These are phyloP conservation scores for Cladophialophora psammophila DNA, from an alignment of 2,329 filamentous ascomycete genomes.

Conservation along the genomic window DNA sequence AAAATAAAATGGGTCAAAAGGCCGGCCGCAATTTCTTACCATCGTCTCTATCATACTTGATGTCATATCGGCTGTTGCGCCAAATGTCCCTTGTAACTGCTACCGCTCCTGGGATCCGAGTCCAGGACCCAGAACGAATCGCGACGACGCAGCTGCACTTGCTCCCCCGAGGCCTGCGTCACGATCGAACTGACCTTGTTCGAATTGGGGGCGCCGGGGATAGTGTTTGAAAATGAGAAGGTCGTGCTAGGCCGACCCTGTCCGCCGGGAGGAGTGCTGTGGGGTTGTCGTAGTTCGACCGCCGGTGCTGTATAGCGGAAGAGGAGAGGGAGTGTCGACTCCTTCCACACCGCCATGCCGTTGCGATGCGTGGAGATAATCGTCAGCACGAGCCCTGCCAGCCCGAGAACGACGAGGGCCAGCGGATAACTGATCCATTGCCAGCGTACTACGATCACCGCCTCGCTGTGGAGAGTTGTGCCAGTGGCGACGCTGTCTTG, in stretches of 20 bases:
- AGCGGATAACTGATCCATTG: conserved; percentile 24
- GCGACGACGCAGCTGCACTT: conserved; percentile 16
- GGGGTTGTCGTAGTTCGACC: background rate
- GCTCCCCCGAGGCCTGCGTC: conserved; percentile 18
- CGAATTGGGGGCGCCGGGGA: conserved; percentile 3
- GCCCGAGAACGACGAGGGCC: conserved; percentile 23
- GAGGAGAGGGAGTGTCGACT: conserved; percentile 26
- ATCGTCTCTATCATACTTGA: background rate
- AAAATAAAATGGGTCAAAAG: too few species aligned
- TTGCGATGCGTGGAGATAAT: conserved; percentile 22
- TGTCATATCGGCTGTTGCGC: background rate
- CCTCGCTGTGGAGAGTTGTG: conserved; percentile 17
- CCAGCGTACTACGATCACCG: conserved; percentile 25
- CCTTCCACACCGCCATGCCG: conserved; percentile 30
- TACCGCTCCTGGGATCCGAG: background rate
- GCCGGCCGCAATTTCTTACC: background rate
- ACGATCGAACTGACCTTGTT: conserved; percentile 23
- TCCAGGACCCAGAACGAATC: conserved; percentile 23
- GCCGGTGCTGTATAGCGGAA: conserved; percentile 13
- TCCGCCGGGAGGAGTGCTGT: background rate
- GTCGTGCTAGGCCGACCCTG: background rate
- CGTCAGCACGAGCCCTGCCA: conserved; percentile 16
- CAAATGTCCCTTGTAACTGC: background rate
- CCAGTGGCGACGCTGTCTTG: conserved; percentile 19
- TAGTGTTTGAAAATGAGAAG: conserved; percentile 12